Percentiles rank a stretch among this genome's conserved stretches.
These are phyloP conservation scores for Colletotrichum lindemuthianum DNA, from an alignment of 2,329 filamentous ascomycete species.

Conservation along the genomic window DNA sequence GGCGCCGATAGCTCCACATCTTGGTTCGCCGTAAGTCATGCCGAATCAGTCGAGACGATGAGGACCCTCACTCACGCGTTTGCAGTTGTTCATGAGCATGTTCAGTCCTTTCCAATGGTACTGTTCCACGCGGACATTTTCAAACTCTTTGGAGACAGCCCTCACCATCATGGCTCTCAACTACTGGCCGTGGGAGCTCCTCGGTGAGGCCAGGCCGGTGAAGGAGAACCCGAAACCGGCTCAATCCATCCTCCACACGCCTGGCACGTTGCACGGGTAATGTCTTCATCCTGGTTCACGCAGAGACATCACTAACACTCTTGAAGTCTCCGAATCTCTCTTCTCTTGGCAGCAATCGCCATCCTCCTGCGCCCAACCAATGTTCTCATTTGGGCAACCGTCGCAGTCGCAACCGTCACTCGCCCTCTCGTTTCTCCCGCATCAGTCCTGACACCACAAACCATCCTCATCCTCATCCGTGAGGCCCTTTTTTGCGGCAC, in stretches of 20 bases:
- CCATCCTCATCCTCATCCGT: slow-evolving; percentile 63
- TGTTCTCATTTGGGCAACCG: slow-evolving; percentile 80
- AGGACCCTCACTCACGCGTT: not conserved
- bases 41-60: not conserved
- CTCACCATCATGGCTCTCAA: slow-evolving; percentile 83
- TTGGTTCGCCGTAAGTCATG: slow-evolving; percentile 72
- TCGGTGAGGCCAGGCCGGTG: slow-evolving; percentile 51
- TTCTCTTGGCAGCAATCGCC: slow-evolving; percentile 81
- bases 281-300: not conserved
- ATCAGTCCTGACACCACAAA: slow-evolving; percentile 54
- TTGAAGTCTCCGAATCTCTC: slow-evolving; percentile 61
- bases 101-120: slow-evolving; percentile 97
- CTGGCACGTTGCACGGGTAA: slow-evolving; percentile 42
- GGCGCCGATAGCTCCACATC: slow-evolving; percentile 71
- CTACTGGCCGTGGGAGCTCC: slow-evolving; percentile 87
- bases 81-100: slow-evolving; percentile 74
- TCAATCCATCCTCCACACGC: slow-evolving; percentile 40
- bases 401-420: slow-evolving; percentile 63
- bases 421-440: slow-evolving; percentile 46
- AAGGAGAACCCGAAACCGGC: slow-evolving; percentile 53
- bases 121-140: slow-evolving; percentile 91
- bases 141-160: slow-evolving; percentile 92
- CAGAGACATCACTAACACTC: slow-evolving; percentile 33
- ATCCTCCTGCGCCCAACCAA: slow-evolving; percentile 93
- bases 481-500: slow-evolving; percentile 74